Conservation (phyloP, 768 basidiomycete genomes). For the Lyophyllum semitale region DNA sequence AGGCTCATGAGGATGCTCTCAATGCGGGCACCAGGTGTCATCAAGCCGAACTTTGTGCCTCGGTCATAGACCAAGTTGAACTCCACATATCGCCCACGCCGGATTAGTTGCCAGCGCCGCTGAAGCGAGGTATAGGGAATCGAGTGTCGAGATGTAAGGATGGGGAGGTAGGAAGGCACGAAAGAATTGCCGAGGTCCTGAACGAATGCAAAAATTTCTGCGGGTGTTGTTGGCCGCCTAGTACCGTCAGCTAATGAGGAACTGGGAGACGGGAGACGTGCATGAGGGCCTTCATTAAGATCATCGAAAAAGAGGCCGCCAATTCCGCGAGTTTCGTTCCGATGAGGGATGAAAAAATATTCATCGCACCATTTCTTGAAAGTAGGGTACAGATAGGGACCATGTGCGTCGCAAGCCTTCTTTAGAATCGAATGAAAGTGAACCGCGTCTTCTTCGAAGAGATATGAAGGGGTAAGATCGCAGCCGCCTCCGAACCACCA, state of each 20-base stretch:
- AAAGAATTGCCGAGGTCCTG: conserved; percentile 77
- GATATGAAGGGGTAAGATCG: conserved; percentile 92
- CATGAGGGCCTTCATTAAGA: conserved; percentile 65
- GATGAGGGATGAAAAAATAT: conserved; percentile 95
- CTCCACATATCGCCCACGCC: conserved; percentile 93
- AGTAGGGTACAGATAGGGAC: conserved; percentile 62
- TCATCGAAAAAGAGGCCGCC: conserved; percentile 99
- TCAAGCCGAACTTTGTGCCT: conserved; percentile 85
- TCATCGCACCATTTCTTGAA: conserved; percentile 98
- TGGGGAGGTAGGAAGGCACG: conserved; percentile 87
- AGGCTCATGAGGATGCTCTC: conserved; percentile 92
- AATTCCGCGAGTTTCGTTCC: conserved; percentile 82
- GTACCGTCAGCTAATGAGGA: conserved; percentile 27
- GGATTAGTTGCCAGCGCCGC: conserved; percentile 90
- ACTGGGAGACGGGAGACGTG: conserved; percentile 48
- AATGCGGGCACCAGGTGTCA: conserved; percentile 82
- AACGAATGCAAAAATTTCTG: conserved; percentile 79
- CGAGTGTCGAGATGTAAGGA: conserved; percentile 60
- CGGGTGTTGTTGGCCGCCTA: conserved; percentile 54
- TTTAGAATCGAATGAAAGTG: conserved; percentile 90
- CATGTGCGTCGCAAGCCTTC: conserved; percentile 73
- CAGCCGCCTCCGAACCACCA: conserved; percentile 99
- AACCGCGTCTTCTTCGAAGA: conserved; percentile 81
- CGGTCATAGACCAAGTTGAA: conserved; percentile 89
- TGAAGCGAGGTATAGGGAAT: conserved; percentile 64